Conservation (phyloP, 129 eudicot species). For the Centrapalus pauciflorus region DNA sequence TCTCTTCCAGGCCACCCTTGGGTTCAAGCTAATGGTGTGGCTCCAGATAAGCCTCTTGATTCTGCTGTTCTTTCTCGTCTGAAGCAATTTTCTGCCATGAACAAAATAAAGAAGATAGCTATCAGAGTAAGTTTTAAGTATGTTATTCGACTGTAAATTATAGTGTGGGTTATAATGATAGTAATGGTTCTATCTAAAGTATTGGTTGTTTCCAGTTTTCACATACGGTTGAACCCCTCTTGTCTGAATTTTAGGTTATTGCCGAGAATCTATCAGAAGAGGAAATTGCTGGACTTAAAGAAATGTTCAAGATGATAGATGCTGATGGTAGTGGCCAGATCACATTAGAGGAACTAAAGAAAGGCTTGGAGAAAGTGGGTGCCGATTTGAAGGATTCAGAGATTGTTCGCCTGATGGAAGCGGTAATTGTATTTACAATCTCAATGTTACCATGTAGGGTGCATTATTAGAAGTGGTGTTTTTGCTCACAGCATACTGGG, state of each 20-base stretch:
- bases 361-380: constrained; percentile 77
- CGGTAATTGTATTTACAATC: constrained; percentile 32
- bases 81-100: constrained; percentile 94
- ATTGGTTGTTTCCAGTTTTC: neutral
- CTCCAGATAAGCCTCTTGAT: constrained; percentile 98
- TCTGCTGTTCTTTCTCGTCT: constrained; percentile 84
- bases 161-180: neutral
- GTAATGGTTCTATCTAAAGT: no score
- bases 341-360: constrained; percentile 80
- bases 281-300: constrained; percentile 92
- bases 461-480: neutral
- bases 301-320: constrained; percentile 93
- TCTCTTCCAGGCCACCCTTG: constrained; percentile 77
- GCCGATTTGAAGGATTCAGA: constrained; percentile 77
- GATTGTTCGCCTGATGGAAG: constrained; percentile 64
- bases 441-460: neutral
- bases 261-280: constrained; percentile 92
- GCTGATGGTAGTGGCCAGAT: constrained; percentile 78
- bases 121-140: constrained; percentile 56
- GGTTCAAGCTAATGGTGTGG: constrained; percentile 75
- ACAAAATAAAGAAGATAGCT: constrained; percentile 90
- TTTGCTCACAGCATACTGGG: neutral
- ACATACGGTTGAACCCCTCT: neutral
- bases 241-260: constrained; percentile 50
- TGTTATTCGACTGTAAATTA: neutral